Evolutionary conservation across 2,329 filamentous ascomycete species (phyloP).

Genomic region (Polychaeton citri): DNA sequence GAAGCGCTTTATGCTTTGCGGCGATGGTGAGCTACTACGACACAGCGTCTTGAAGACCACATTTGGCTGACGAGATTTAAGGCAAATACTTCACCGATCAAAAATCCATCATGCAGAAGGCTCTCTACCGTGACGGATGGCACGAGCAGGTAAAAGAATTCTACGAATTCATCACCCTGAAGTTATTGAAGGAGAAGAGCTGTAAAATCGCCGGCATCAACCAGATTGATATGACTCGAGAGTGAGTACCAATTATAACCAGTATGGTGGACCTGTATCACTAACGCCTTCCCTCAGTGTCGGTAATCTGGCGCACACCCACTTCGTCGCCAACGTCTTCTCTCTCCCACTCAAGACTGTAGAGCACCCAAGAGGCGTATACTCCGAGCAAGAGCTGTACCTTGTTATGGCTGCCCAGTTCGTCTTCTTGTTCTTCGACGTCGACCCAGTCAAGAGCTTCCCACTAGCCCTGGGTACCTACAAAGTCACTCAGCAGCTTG

Average conservation of each 20-base stretch:
- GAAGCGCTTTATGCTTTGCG: conserved; percentile 35
- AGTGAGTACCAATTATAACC: conserved; percentile 24
- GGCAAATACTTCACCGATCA: conserved; percentile 27
- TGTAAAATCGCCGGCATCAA: conserved; percentile 32
- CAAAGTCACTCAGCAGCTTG: conserved; percentile 34
- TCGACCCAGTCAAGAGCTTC: conserved; percentile 39
- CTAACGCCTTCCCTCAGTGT: conserved; percentile 36
- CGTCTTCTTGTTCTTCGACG: conserved; percentile 41
- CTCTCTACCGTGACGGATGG: conserved; percentile 34
- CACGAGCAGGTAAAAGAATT: conserved; percentile 31
- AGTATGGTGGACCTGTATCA: conserved; percentile 41
- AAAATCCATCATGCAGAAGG: conserved; percentile 28
- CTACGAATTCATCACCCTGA: conserved; percentile 34
- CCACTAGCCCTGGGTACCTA: conserved; percentile 36
- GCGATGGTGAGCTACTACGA: conserved; percentile 24
- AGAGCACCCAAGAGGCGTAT: conserved; percentile 36
- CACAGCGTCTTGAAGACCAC: neutral
- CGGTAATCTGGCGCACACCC: conserved; percentile 40
- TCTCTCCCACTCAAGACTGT: conserved; percentile 42
- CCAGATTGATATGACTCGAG: conserved; percentile 36
- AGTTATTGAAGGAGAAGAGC: conserved; percentile 30
- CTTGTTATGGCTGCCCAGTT: conserved; percentile 40
- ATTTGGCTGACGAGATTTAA: too few species aligned
- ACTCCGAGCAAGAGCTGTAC: conserved; percentile 42
- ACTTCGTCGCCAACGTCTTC: conserved; percentile 43